Evolutionary conservation across 2,329 filamentous ascomycete species (phyloP), one percentile per base, ranked within the genome.

Genomic region (Trichoderma sp.): DNA sequence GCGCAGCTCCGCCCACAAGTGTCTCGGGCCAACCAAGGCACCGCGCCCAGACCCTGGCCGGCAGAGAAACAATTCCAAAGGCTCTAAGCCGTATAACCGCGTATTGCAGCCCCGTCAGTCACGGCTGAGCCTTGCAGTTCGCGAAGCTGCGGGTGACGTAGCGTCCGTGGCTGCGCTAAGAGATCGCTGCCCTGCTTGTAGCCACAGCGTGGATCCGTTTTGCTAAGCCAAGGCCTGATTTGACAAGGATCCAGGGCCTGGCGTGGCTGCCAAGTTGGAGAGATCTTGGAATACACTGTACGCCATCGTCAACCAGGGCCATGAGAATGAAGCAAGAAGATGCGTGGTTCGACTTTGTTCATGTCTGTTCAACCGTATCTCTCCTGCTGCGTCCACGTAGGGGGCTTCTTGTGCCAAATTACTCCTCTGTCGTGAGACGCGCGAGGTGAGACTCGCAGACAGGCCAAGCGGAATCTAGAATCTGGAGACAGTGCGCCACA

Each of bases 91-190:
- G 27, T 11, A 43, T 8, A 43, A 43, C 27, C 62, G n/a, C 27
- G 63, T 58, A 57, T 43, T 57, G 55, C 8, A 56, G 33, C 31
- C 37, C 57, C 57, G 52, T 52, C 65, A 52, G 67, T 64, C 67
- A 69, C 67, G 67, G 67, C 67, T 62, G 52, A 56, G 67, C 49
- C 43, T 60, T 57, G 68, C n/a, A 29, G 63, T 61, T 68, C 40
- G 43, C 40, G 29, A 66, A 59, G 55, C 63, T 47, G 53, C 35
- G 55, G 56, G 68, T 71, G 70, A 71, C 70, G 70, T 71, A 70
- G 70, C 70, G 47, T 60, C 47, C 55, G 68, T 57, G 62, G 68
- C 68, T 70, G 68, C 57, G 57, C 58, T 62, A 43, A 33, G 35
- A 59, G 53, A 55, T 60, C 52, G 58, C 49, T 62, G 57, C 58